These are phyloP conservation scores for Lablab purpureus DNA, from an alignment of 306 rosid genomes.

Conservation along the genomic window DNA sequence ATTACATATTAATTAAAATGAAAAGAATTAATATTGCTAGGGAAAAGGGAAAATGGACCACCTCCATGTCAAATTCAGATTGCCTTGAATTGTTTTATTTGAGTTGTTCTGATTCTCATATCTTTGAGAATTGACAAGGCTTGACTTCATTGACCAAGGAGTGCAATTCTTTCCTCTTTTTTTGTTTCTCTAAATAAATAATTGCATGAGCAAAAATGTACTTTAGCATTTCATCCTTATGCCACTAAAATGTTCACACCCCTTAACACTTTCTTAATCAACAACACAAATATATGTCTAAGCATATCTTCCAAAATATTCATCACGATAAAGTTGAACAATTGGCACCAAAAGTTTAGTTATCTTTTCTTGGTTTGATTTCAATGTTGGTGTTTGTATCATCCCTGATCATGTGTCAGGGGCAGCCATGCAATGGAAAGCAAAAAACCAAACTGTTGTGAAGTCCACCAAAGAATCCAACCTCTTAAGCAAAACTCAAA, in stretches of 20 bases:
- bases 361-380: conserved; percentile 33
- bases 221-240: conserved; percentile 11
- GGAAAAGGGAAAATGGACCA: not conserved
- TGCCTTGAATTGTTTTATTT: not conserved
- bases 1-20: not conserved
- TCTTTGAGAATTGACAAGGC: conserved; percentile 36
- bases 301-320: conserved; percentile 27
- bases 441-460: conserved; percentile 47
- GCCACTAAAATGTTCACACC: conserved; percentile 6
- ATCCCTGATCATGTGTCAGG: conserved; percentile 33
- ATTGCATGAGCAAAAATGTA: not conserved
- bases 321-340: conserved; percentile 38
- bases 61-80: not conserved
- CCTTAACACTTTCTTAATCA: conserved; percentile 34
- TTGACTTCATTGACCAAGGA: conserved; percentile 33
- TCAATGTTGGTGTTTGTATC: conserved; percentile 29
- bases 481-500: conserved; percentile 60
- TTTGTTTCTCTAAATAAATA: not conserved
- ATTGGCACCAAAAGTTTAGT: conserved; percentile 38
- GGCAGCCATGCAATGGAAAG: conserved; percentile 46
- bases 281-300: conserved; percentile 31
- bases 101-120: conserved; percentile 10
- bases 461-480: conserved; percentile 62
- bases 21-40: not conserved
- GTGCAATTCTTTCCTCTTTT: not conserved